Percentiles rank a stretch among this genome's conserved stretches.
These are phyloP conservation scores for Coriaria nepalensis DNA, from an alignment of 306 rosid genomes.

Conservation along the genomic window DNA sequence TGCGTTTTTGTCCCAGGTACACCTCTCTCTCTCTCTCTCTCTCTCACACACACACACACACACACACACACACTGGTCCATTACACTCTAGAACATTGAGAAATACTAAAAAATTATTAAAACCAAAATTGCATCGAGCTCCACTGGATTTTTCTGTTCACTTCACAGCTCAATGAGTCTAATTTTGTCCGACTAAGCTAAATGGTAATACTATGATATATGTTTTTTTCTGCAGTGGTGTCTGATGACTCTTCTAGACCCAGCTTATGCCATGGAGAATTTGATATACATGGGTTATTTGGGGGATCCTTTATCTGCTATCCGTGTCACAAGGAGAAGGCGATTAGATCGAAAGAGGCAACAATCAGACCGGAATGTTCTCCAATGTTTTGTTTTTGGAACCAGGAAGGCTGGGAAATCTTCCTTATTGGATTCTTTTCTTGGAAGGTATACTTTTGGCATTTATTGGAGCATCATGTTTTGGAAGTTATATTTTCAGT, in stretches of 20 bases:
- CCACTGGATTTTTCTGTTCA: too few species aligned
- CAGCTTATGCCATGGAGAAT: slow-evolving; percentile 70
- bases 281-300: slow-evolving; percentile 78
- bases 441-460: slow-evolving; percentile 66
- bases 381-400: slow-evolving; percentile 94
- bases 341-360: slow-evolving; percentile 85
- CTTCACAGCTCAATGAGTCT: too few species aligned
- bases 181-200: background rate
- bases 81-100: too few species aligned
- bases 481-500: background rate
- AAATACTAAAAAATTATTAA: too few species aligned
- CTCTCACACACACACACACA: too few species aligned
- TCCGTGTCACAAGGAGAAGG: slow-evolving; percentile 71
- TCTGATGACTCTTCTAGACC: slow-evolving; percentile 80
- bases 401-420: slow-evolving; percentile 91
- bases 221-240: slow-evolving; percentile 58
- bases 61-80: too few species aligned
- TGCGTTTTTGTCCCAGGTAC: slow-evolving; percentile 58
- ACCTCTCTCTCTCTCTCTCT: background rate
- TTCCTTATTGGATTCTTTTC: slow-evolving; percentile 62
- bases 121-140: too few species aligned
- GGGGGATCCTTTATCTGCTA: slow-evolving; percentile 62
- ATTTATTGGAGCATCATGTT: background rate
- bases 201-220: background rate
- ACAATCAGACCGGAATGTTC: slow-evolving; percentile 61